phyloP scores from a whole-genome alignment of 2,329 filamentous ascomycete genomes.

The Alternaria infectoria region DNA sequence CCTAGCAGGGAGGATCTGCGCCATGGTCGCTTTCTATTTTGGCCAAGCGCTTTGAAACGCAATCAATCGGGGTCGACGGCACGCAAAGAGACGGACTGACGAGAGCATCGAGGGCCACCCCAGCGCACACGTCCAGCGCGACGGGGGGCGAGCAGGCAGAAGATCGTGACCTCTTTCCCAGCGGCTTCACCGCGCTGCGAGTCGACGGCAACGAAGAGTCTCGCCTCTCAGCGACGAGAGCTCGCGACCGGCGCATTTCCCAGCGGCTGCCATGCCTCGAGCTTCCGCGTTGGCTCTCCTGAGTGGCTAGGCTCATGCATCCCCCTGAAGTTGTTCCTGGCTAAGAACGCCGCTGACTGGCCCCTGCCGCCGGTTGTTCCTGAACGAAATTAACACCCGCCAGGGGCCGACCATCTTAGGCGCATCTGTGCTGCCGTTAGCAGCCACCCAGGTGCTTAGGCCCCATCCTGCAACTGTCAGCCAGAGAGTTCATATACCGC shows the following conservation, averaged over 20 bases:
- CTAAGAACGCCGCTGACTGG: conserved; percentile 34
- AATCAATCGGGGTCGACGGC: conserved; percentile 27
- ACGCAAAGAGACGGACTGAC: conserved; percentile 14
- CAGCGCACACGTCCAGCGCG: neutral
- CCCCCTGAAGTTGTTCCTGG: conserved; percentile 29
- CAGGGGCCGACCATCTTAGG: conserved; percentile 34
- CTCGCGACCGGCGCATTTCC: conserved; percentile 61
- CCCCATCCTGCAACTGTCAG: conserved; percentile 33
- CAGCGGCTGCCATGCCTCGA: conserved; percentile 25
- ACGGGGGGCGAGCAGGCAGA: neutral
- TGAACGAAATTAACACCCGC: conserved; percentile 45
- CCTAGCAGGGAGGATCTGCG: conserved; percentile 43
- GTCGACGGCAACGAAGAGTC: conserved; percentile 4
- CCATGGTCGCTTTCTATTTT: conserved; percentile 37
- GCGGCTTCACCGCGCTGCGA: conserved; percentile 8
- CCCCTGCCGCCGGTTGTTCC: conserved; percentile 31
- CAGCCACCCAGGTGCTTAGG: conserved; percentile 34
- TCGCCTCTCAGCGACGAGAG: conserved; percentile 65
- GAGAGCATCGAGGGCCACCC: neutral
- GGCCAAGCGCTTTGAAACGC: conserved; percentile 44
- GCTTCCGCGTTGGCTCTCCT: conserved; percentile 17
- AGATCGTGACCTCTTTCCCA: conserved; percentile 5
- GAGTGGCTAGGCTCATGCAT: conserved; percentile 30
- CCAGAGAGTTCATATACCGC: conserved; percentile 43
- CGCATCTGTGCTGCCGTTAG: conserved; percentile 19